Percentiles rank a stretch among this genome's conserved stretches.
Evolutionary conservation across 768 basidiomycete genomes (phyloP).

Genomic region (Cystobasidium tubakii): DNA sequence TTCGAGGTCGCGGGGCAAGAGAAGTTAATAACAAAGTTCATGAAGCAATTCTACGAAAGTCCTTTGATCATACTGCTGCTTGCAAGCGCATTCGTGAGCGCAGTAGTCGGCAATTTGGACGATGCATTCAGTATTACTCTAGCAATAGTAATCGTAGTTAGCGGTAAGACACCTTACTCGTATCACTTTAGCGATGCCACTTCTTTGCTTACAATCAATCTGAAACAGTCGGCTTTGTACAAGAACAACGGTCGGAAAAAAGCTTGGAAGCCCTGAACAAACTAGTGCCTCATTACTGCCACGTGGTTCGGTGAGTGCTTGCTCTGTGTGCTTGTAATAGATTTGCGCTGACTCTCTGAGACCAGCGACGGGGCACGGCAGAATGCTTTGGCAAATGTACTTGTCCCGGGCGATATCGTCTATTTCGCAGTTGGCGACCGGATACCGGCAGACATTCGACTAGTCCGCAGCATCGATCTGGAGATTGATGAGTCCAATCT

Average conservation of each 20-base stretch:
- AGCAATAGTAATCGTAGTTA: constrained; percentile 85
- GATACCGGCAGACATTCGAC: constrained; percentile 83
- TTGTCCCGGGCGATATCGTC: constrained; percentile 92
- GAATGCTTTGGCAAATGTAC: constrained; percentile 87
- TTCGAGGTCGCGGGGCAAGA: constrained; percentile 80
- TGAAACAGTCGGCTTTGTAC: constrained; percentile 77
- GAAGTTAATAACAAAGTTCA: constrained; percentile 75
- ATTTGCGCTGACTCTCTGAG: not conserved
- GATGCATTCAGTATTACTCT: constrained; percentile 89
- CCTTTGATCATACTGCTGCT: constrained; percentile 84
- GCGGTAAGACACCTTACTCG: constrained; percentile 59
- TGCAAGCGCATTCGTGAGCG: constrained; percentile 81
- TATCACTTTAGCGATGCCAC: not conserved
- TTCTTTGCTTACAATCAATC: not conserved
- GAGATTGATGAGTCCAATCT: constrained; percentile 94
- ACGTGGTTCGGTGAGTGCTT: constrained; percentile 62
- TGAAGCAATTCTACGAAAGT: constrained; percentile 90
- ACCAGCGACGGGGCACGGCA: constrained; percentile 59
- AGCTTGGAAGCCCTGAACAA: constrained; percentile 91
- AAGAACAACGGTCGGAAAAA: constrained; percentile 89
- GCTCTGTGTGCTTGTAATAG: not conserved
- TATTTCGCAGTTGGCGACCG: constrained; percentile 86
- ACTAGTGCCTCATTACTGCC: constrained; percentile 93
- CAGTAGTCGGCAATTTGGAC: constrained; percentile 88
- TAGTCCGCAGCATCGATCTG: constrained; percentile 72